Conservation (phyloP, 2,329 filamentous ascomycete genomes). For the Clathrospora elynae region DNA sequence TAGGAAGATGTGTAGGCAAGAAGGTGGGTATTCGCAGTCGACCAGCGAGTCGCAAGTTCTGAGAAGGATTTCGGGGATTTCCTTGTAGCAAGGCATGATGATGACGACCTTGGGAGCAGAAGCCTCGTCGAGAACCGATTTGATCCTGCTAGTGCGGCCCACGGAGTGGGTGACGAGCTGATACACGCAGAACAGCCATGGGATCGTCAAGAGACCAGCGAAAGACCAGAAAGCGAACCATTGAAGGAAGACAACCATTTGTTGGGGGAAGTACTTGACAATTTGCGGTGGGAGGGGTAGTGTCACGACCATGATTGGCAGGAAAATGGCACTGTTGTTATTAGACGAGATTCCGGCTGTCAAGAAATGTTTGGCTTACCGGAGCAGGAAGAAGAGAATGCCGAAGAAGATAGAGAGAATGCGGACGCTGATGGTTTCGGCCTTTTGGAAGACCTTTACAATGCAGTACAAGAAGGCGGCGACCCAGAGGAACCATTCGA, state of each 20-base stretch:
- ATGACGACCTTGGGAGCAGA: constrained; percentile 93
- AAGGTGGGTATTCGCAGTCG: constrained; percentile 88
- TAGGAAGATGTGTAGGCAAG: constrained; percentile 91
- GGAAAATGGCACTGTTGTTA: constrained; percentile 71
- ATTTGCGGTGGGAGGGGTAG: constrained; percentile 78
- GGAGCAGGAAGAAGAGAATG: constrained; percentile 72
- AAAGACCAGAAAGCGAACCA: constrained; percentile 98
- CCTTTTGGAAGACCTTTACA: constrained; percentile 84
- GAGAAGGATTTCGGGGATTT: constrained; percentile 81
- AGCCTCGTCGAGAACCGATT: constrained; percentile 79
- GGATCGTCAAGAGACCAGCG: constrained; percentile 79
- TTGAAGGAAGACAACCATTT: constrained; percentile 75
- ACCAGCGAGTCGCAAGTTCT: constrained; percentile 90
- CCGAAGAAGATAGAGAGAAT: constrained; percentile 78
- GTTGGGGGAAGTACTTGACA: constrained; percentile 70
- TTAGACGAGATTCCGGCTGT: constrained; percentile 22
- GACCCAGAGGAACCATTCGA: constrained; percentile 96
- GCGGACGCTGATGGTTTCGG: constrained; percentile 83
- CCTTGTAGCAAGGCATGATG: constrained; percentile 96
- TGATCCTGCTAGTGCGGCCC: constrained; percentile 79
- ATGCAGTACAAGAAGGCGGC: constrained; percentile 93
- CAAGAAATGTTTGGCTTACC: constrained; percentile 58
- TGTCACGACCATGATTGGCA: constrained; percentile 93
- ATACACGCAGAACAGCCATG: constrained; percentile 93
- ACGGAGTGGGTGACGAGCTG: constrained; percentile 86